These are phyloP conservation scores for Berberis vulgaris DNA, from an alignment of 164 flowering plant genomes.

Conservation along the genomic window DNA sequence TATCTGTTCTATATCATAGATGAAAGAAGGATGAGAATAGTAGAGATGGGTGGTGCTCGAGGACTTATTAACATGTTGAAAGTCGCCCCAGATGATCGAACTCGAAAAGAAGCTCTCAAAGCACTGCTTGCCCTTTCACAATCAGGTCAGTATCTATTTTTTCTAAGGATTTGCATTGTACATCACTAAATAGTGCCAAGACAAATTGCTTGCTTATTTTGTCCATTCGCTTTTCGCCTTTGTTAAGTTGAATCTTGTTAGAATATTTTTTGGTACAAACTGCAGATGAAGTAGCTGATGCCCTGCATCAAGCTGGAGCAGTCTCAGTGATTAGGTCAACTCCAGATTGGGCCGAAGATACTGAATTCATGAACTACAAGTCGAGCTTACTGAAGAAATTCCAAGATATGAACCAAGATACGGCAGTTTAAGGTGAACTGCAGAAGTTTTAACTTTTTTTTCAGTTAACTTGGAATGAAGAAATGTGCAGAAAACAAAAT, in stretches of 20 bases:
- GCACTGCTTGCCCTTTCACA: slow-evolving; percentile 68
- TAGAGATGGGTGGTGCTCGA: slow-evolving; percentile 80
- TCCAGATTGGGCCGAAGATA: slow-evolving; percentile 42
- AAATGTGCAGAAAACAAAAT: too few species aligned
- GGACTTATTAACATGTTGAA: slow-evolving; percentile 71
- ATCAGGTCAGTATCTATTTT: slow-evolving; percentile 43
- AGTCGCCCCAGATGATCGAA: slow-evolving; percentile 73
- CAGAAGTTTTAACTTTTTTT: not conserved
- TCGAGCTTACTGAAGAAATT: slow-evolving; percentile 50
- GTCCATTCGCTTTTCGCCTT: not conserved
- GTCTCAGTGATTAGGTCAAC: slow-evolving; percentile 41
- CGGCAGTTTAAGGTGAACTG: not conserved
- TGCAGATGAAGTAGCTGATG: slow-evolving; percentile 54
- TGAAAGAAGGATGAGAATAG: slow-evolving; percentile 59
- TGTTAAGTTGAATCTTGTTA: not conserved
- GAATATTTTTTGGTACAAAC: not conserved
- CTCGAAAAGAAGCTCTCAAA: slow-evolving; percentile 76
- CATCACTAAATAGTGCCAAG: too few species aligned
- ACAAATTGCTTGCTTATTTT: too few species aligned
- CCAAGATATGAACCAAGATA: slow-evolving; percentile 36
- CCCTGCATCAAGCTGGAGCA: slow-evolving; percentile 59
- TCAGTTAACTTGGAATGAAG: not conserved
- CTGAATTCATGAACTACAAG: slow-evolving; percentile 41
- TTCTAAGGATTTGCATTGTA: not conserved
- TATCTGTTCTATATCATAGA: slow-evolving; percentile 23